Base-by-base conservation (phyloP, 805 yeast genomes). In the Ogataea methylovora region DNA sequence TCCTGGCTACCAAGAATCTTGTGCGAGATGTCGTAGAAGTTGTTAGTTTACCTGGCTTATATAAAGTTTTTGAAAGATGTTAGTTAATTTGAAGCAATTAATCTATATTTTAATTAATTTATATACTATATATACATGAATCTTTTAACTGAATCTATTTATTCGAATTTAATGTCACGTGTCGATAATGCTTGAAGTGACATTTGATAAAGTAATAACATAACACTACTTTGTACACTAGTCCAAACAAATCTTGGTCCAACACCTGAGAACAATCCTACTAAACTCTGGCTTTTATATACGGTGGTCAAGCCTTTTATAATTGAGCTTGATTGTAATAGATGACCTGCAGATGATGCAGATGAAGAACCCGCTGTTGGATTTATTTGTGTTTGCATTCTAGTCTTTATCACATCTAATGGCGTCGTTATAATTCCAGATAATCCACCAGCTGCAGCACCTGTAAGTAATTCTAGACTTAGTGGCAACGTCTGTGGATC, bases 191-290 rank as follows among this genome's bases (percentile, higher is more conserved):
- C 59, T 45, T 76, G 76, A 48, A 90, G 61, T 3, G 90, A 69
- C 28, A 76, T 64, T 56, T 92, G 98, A 58, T 92, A 92, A 26
- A 88, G 63, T 43, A 90, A 64, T 35, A 92, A 67, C 97, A 92
- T 90, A 31, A 92, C 81, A 44, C 95, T 84, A 56, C 95, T 84
- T 57, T 92, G 99, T 14, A 88, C 65, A 42, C 94, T 84, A 0
- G 97, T 90, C 99, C 99, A 92, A 4, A 92, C 81, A 44, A 87
- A 79, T 42, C 99, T 69, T 1, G 99, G 98, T 0, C 96, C 97
- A 5, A 92, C 95, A 1, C 99, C 99, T 22, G 88, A 75, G 58
- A 92, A 90, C 26, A 86, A 65, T 0, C 95, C 95, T 2, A 70
- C 39, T 0, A 79, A 34, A 1, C 98, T 97, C 55, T 92, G 96